Evolutionary conservation across 148 eudicot species (phyloP).

Genomic region (Rhododendron kiyosumense): DNA sequence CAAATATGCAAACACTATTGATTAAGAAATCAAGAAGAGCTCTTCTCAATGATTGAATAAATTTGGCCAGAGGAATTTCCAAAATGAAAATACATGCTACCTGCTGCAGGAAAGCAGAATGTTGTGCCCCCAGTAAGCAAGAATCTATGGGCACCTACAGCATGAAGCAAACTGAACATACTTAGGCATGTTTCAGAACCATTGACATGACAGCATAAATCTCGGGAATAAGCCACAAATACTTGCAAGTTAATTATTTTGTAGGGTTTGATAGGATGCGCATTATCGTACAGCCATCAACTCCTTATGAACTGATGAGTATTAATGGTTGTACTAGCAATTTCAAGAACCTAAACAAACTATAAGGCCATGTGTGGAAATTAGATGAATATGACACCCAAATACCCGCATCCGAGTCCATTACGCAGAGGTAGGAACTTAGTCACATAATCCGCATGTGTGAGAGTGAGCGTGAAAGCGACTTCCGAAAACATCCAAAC

Average conservation of each 20-base stretch:
- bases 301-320: not conserved
- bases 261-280: not conserved
- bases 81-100: conserved; percentile 24
- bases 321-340: not conserved
- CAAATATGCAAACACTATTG: not conserved
- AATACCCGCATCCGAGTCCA: not conserved
- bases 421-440: not conserved
- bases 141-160: conserved; percentile 88
- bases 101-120: conserved; percentile 98
- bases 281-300: not conserved
- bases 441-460: no score
- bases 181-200: not conserved
- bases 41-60: not conserved
- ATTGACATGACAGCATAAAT: not conserved
- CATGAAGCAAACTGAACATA: not conserved
- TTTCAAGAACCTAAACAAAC: not conserved
- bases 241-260: not conserved
- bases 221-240: not conserved
- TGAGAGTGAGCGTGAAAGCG: not conserved
- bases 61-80: not conserved
- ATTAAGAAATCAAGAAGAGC: conserved; percentile 4
- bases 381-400: not conserved
- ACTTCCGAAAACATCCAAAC: not conserved
- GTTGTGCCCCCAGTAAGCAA: conserved; percentile 83
- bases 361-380: not conserved